Conservation (phyloP, 140 eudicot species). For the Senecio squalidus region DNA sequence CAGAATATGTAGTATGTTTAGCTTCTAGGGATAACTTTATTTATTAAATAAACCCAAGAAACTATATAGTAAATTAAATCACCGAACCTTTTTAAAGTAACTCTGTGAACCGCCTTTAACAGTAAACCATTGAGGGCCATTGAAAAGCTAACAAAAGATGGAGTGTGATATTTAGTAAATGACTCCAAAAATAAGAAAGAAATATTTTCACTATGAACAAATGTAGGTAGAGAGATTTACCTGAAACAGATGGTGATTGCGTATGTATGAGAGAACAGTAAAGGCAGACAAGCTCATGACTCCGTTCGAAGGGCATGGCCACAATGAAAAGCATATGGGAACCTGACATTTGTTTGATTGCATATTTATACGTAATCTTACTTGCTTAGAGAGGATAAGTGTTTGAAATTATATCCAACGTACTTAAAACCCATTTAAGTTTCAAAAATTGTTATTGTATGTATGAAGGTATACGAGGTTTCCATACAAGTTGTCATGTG, state of each 20-base stretch:
- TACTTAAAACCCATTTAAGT: too few relatives aligned
- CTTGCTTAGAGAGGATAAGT: too few relatives aligned
- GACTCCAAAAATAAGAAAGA: too few relatives aligned
- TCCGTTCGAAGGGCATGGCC: constrained; percentile 89
- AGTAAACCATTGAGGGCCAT: constrained; percentile 97
- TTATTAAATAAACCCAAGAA: too few relatives aligned
- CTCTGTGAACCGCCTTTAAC: constrained; percentile 74
- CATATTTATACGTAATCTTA: too few relatives aligned
- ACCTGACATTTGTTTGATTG: constrained; percentile 30
- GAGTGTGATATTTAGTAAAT: neutral
- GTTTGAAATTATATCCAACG: too few relatives aligned
- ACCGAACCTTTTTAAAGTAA: constrained; percentile 76
- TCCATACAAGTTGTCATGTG: too few relatives aligned
- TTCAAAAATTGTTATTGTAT: too few relatives aligned
- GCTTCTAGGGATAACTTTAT: too few relatives aligned
- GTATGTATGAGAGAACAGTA: constrained; percentile 74
- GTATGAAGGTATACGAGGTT: too few relatives aligned
- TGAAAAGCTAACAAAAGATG: constrained; percentile 50
- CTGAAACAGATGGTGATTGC: constrained; percentile 92
- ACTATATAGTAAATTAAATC: too few relatives aligned
- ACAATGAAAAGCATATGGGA: constrained; percentile 82
- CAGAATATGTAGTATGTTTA: neutral
- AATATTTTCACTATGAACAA: too few relatives aligned
- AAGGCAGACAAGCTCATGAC: constrained; percentile 87
- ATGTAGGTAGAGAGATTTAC: constrained; percentile 22